phyloP scores from a whole-genome alignment of 164 flowering plant species.

The Tinospora cordifolia region DNA sequence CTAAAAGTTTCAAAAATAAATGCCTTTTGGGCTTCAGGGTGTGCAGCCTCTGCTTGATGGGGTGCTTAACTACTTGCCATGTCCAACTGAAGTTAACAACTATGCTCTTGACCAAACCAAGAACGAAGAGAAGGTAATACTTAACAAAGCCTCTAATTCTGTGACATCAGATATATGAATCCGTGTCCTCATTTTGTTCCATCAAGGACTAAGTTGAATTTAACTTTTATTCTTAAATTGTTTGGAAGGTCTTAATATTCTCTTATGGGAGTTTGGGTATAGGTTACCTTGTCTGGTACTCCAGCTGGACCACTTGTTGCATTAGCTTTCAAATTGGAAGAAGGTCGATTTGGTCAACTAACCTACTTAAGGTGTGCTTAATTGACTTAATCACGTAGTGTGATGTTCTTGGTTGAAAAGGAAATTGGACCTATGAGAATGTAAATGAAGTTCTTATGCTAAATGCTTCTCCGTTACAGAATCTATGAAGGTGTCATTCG shows the following conservation, averaged over 20 bases:
- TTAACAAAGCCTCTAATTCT: no score
- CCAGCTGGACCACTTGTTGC: constrained; percentile 95
- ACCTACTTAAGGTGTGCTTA: constrained; percentile 71
- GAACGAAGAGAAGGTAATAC: constrained; percentile 79
- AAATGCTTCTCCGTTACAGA: constrained; percentile 35
- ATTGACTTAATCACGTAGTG: not conserved
- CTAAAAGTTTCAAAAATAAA: not conserved
- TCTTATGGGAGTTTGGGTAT: constrained; percentile 9
- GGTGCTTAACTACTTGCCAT: constrained; percentile 80
- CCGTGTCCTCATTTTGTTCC: no score
- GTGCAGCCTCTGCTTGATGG: constrained; percentile 96
- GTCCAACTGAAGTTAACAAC: constrained; percentile 83
- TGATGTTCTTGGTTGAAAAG: not conserved
- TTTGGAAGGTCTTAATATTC: constrained; percentile 1
- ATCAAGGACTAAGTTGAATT: not conserved
- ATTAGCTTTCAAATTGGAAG: constrained; percentile 95
- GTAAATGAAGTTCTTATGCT: not conserved
- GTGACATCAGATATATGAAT: no score
- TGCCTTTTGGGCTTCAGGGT: constrained; percentile 47
- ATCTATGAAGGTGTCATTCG: constrained; percentile 86
- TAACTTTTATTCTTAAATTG: not conserved
- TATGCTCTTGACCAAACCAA: constrained; percentile 91
- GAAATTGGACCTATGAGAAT: constrained; percentile 8
- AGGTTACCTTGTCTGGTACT: constrained; percentile 69
- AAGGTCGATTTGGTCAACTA: constrained; percentile 96